phyloP scores from a whole-genome alignment of 2,329 filamentous ascomycete species.

The Macrophomina phaseolina region DNA sequence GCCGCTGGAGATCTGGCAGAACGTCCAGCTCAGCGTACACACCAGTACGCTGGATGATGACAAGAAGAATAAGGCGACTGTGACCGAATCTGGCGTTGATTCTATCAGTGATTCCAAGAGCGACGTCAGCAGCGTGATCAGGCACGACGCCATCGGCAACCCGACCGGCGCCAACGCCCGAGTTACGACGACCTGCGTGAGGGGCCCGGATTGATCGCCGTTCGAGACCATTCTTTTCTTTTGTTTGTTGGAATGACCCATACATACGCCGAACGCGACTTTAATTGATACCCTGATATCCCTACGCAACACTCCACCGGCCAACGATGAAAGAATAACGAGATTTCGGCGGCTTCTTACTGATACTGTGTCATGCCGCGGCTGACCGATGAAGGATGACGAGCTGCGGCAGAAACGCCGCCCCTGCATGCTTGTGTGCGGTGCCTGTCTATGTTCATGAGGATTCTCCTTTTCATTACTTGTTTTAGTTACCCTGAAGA shows the following conservation, averaged over 20 bases:
- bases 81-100: constrained; percentile 1
- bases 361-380: too few relatives aligned
- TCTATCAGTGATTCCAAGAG: constrained; percentile 14
- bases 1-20: constrained; percentile 23
- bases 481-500: too few relatives aligned
- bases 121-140: constrained; percentile 9
- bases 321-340: background rate
- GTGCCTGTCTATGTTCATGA: too few relatives aligned
- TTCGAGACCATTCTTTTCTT: background rate
- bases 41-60: background rate
- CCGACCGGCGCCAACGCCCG: background rate
- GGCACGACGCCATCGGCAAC: background rate
- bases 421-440: too few relatives aligned
- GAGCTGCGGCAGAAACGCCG: too few relatives aligned
- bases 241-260: background rate
- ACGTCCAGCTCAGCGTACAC: constrained; percentile 18
- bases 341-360: too few relatives aligned
- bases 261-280: constrained; percentile 1
- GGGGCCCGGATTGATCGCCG: constrained; percentile 1
- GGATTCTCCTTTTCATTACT: too few relatives aligned
- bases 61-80: background rate
- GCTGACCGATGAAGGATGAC: too few relatives aligned
- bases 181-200: constrained; percentile 12
- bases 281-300: background rate
- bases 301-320: background rate